Evolutionary conservation across 768 basidiomycete species (phyloP).

Genomic region (Rhizopogon salebrosus): DNA sequence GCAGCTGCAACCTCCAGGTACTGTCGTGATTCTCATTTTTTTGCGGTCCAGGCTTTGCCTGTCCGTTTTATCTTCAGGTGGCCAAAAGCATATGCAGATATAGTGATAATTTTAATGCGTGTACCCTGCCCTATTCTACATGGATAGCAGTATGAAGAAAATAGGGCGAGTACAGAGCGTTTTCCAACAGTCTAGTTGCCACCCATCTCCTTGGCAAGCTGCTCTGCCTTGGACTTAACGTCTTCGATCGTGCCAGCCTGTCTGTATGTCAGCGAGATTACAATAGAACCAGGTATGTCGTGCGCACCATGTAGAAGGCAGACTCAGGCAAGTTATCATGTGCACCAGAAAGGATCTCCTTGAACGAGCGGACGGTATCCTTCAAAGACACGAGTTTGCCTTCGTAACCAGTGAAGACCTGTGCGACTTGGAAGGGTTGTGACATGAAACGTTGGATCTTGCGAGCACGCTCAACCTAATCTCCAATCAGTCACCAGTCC

Average conservation of each 20-base stretch:
- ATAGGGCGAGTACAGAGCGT: conserved; percentile 6
- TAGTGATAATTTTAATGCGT: conserved; percentile 5
- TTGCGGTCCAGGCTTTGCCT: too few species aligned
- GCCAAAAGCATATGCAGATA: not conserved
- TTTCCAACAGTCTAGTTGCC: conserved; percentile 28
- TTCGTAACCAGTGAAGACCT: conserved; percentile 99
- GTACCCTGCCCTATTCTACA: conserved; percentile 11
- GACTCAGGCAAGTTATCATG: conserved; percentile 92
- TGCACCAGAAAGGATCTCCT: conserved; percentile 88
- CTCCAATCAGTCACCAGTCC: not conserved
- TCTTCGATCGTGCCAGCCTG: conserved; percentile 92
- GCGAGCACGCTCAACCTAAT: conserved; percentile 90
- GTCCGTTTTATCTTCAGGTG: too few species aligned
- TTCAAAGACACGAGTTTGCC: conserved; percentile 95
- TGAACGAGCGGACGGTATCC: conserved; percentile 95
- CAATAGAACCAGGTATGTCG: not conserved
- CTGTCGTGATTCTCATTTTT: too few species aligned
- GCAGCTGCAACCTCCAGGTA: too few species aligned
- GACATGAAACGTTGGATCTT: conserved; percentile 99
- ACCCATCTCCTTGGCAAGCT: conserved; percentile 91
- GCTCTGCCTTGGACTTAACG: conserved; percentile 95
- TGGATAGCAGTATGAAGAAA: not conserved
- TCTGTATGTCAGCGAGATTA: conserved; percentile 1
- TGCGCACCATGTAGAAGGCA: conserved; percentile 90
- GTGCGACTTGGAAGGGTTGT: conserved; percentile 99